These are phyloP conservation scores for Picocystis sp. DNA, from an alignment of 163 green algal species.

Conservation along the genomic window DNA sequence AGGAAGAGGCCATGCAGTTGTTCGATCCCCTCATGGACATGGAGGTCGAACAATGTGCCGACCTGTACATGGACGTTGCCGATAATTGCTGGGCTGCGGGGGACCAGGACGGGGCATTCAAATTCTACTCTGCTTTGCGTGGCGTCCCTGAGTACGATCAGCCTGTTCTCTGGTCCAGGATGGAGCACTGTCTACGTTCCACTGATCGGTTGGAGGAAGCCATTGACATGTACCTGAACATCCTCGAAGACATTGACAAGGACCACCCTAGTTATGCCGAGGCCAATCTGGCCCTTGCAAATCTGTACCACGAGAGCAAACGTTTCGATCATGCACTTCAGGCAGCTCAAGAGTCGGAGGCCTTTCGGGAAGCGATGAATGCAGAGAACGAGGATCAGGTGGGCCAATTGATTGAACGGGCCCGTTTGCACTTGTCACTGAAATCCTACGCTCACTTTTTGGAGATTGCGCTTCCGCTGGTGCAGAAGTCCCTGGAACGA, in stretches of 20 bases:
- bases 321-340: constrained; percentile 15
- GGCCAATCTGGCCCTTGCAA: constrained; percentile 23
- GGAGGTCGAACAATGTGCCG: constrained; percentile 20
- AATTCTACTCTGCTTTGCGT: constrained; percentile 15
- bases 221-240: constrained; percentile 19
- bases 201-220: constrained; percentile 12
- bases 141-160: constrained; percentile 21
- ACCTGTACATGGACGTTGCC: constrained; percentile 34
- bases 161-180: constrained; percentile 27
- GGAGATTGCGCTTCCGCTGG: too few relatives aligned
- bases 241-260: constrained; percentile 7
- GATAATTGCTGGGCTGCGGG: constrained; percentile 17
- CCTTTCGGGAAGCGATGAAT: constrained; percentile 8
- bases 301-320: constrained; percentile 23
- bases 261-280: constrained; percentile 17
- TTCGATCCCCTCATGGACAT: constrained; percentile 24
- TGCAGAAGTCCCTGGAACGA: too few relatives aligned
- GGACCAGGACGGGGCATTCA: constrained; percentile 19
- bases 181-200: constrained; percentile 28
- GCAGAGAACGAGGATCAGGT: not conserved
- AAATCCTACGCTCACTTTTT: too few relatives aligned
- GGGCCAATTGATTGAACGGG: constrained; percentile 1
- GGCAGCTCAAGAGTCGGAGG: constrained; percentile 10
- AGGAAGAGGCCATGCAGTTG: constrained; percentile 18
- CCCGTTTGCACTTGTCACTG: not conserved